Conservation (phyloP, 306 rosid species). For the Cucurbita maxima region DNA sequence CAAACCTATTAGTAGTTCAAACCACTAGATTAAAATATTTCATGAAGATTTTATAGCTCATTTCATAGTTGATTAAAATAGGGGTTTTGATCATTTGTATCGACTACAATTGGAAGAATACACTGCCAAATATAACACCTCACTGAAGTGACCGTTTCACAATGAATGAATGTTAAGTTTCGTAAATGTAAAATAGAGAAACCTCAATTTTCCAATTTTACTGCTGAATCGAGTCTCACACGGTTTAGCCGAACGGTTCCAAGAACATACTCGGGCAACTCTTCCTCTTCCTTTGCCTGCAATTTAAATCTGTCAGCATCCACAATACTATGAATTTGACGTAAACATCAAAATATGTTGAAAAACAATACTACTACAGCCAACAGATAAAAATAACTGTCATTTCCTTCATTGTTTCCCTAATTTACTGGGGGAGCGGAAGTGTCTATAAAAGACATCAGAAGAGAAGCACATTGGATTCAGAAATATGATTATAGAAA, state of each 20-base stretch:
- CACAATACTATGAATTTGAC: neutral
- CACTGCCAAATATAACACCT: neutral
- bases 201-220: conserved; percentile 28
- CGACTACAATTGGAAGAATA: neutral
- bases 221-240: conserved; percentile 51
- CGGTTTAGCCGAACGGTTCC: conserved; percentile 78
- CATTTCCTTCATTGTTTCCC: neutral
- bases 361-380: neutral
- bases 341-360: neutral
- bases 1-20: neutral
- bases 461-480: neutral
- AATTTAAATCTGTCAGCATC: neutral
- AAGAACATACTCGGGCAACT: conserved; percentile 78
- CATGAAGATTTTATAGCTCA: neutral
- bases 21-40: neutral
- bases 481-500: neutral
- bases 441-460: neutral
- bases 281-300: conserved; percentile 71
- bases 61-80: neutral
- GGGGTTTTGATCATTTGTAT: neutral
- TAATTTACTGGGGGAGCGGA: neutral
- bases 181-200: neutral
- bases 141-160: neutral
- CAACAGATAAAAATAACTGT: neutral
- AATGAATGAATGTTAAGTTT: neutral